A percentile compares a stretch with the other conserved stretches of the same genome.
Evolutionary conservation across 2,329 filamentous ascomycete species (phyloP).

Genomic region (Cladosporium austrohemisphaericum): DNA sequence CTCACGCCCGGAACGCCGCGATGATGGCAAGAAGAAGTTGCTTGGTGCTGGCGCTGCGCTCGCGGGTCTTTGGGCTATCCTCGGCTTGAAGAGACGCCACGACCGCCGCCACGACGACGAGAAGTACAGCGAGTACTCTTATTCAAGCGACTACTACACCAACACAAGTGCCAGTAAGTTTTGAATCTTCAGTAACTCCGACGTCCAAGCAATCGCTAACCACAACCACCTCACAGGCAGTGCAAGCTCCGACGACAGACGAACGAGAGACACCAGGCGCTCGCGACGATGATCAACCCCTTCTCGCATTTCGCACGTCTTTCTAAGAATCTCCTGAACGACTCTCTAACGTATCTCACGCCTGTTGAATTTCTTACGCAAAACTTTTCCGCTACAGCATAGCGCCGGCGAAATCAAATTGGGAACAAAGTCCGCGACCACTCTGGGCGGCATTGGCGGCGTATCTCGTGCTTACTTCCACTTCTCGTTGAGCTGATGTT

Average conservation of each 20-base stretch:
- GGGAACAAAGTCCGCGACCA: conserved; percentile 4
- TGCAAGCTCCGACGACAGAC: conserved; percentile 44
- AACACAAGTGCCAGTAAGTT: conserved; percentile 48
- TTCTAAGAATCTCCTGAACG: background rate
- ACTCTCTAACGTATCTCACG: conserved; percentile 11
- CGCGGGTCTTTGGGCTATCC: conserved; percentile 41
- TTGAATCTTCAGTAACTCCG: background rate
- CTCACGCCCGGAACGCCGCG: conserved; percentile 30
- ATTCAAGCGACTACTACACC: conserved; percentile 45
- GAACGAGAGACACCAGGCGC: conserved; percentile 37
- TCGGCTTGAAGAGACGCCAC: conserved; percentile 45
- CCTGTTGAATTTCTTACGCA: background rate
- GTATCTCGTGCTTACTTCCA: conserved; percentile 9
- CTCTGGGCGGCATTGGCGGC: conserved; percentile 3
- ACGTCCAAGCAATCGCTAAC: conserved; percentile 6
- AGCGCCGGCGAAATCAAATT: conserved; percentile 13
- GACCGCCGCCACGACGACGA: conserved; percentile 37
- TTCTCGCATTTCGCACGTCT: conserved; percentile 9
- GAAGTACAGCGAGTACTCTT: conserved; percentile 39
- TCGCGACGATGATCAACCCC: conserved; percentile 17
- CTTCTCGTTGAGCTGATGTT: too few relatives aligned
- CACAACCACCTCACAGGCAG: conserved; percentile 35
- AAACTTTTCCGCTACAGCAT: conserved; percentile 16
- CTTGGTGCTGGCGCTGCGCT: conserved; percentile 41
- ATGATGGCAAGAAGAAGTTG: conserved; percentile 31